Evolutionary conservation across 257 asterid species (phyloP).

Genomic region (Solanum microdontum): DNA sequence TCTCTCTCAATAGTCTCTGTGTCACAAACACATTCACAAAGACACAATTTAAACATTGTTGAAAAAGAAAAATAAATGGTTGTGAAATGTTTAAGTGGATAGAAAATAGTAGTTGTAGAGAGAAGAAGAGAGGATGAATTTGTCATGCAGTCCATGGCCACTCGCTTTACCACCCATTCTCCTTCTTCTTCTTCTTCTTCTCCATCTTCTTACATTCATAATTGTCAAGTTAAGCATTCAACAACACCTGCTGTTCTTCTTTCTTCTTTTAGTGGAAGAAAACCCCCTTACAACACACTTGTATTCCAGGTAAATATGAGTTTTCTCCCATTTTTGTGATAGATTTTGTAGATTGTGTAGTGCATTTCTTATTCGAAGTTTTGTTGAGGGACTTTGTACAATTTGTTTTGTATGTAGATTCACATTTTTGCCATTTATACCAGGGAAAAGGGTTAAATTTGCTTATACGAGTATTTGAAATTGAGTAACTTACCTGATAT

Average conservation of each 20-base stretch:
- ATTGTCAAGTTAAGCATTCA: conserved; percentile 29
- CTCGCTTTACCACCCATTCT: conserved; percentile 1
- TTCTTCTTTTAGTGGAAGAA: conserved; percentile 18
- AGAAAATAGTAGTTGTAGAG: conserved; percentile 7
- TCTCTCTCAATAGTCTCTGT: not conserved
- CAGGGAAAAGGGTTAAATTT: not conserved
- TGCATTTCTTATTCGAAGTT: not conserved
- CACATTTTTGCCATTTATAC: not conserved
- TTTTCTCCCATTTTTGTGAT: not conserved
- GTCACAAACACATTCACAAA: conserved; percentile 10
- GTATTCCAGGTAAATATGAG: conserved; percentile 35
- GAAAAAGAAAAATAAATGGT: not conserved
- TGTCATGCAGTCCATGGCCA: conserved; percentile 53
- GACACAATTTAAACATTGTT: conserved; percentile 3
- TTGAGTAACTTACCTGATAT: too few species aligned
- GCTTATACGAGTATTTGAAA: not conserved
- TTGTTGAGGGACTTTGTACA: not conserved
- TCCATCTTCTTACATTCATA: not conserved
- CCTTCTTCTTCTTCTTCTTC: not conserved
- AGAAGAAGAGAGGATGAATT: conserved; percentile 36
- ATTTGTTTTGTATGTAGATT: not conserved
- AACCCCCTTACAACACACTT: conserved; percentile 55
- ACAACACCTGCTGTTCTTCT: conserved; percentile 23
- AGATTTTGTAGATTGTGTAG: not conserved
- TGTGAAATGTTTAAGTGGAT: conserved; percentile 8